Conservation (phyloP, 2,329 filamentous ascomycete species). For the Aspergillus amoenus region DNA sequence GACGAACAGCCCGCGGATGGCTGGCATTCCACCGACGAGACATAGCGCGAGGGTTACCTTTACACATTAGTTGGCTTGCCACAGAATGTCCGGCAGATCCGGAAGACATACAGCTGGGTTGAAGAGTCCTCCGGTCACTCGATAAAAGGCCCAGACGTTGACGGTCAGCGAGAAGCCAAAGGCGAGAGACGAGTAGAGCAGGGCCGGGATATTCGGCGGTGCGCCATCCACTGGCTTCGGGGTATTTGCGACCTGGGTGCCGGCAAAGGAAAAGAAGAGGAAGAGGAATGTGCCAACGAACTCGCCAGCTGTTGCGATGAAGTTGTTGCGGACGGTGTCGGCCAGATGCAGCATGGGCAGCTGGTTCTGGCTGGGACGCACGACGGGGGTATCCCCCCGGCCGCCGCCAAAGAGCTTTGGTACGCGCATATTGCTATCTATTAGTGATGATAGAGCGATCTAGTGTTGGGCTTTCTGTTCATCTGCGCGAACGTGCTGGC, state of each 20-base stretch:
- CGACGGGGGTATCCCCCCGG: neutral
- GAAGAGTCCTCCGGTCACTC: conserved; percentile 53
- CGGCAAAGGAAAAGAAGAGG: conserved; percentile 50
- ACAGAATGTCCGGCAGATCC: too few relatives aligned
- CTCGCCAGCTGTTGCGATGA: conserved; percentile 50
- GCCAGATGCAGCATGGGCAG: conserved; percentile 37
- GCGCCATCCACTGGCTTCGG: conserved; percentile 32
- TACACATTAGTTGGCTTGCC: neutral
- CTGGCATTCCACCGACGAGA: conserved; percentile 58
- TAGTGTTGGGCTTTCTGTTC: too few relatives aligned
- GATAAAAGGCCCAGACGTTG: conserved; percentile 57
- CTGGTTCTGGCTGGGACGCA: conserved; percentile 12
- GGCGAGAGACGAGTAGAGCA: conserved; percentile 45
- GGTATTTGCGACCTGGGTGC: conserved; percentile 47
- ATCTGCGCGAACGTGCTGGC: too few relatives aligned
- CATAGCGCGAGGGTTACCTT: conserved; percentile 60
- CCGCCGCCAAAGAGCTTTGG: neutral
- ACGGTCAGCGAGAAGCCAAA: conserved; percentile 51
- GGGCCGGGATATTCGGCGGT: conserved; percentile 33
- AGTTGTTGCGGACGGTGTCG: conserved; percentile 42
- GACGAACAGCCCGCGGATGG: conserved; percentile 53
- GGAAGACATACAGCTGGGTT: conserved; percentile 45
- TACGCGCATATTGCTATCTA: neutral
- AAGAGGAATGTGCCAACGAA: conserved; percentile 55
- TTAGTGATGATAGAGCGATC: neutral